A percentile compares a stretch with the other conserved stretches of the same genome.
These are phyloP conservation scores for Peniophora sp. DNA, from an alignment of 1,284 basidiomycete species.

Conservation along the genomic window DNA sequence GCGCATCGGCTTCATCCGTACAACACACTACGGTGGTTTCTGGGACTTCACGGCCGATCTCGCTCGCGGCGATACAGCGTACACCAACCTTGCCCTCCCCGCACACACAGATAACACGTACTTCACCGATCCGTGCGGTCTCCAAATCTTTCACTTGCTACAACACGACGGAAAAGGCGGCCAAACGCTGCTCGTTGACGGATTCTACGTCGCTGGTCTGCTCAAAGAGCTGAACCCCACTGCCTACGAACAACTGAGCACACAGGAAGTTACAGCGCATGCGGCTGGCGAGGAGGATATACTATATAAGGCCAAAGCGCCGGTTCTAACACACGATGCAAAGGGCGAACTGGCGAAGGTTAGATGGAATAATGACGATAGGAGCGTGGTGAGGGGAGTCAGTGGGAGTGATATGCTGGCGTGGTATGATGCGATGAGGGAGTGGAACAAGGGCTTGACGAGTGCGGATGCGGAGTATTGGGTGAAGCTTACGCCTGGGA, in stretches of 20 bases:
- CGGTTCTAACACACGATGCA: conserved; percentile 63
- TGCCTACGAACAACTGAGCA: conserved; percentile 66
- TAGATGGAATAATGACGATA: conserved; percentile 94
- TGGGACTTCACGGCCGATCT: conserved; percentile 97
- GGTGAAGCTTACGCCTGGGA: conserved; percentile 83
- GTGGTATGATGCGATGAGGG: conserved; percentile 79
- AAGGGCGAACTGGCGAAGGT: conserved; percentile 67
- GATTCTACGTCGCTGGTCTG: conserved; percentile 84
- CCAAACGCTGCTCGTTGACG: conserved; percentile 86
- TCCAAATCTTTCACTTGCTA: conserved; percentile 94
- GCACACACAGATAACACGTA: conserved; percentile 97
- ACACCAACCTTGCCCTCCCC: conserved; percentile 81
- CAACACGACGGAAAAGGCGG: conserved; percentile 83
- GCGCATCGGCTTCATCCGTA: conserved; percentile 83
- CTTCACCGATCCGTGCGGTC: conserved; percentile 86
- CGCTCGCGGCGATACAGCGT: conserved; percentile 86
- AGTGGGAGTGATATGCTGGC: conserved; percentile 48
- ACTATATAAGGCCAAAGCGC: conserved; percentile 61
- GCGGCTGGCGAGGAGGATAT: conserved; percentile 75
- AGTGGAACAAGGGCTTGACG: conserved; percentile 74
- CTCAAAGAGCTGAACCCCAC: conserved; percentile 70
- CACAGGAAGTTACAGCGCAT: conserved; percentile 72
- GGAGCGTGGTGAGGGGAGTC: conserved; percentile 69
- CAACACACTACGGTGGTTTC: conserved; percentile 93
- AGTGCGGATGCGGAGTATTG: conserved; percentile 86